Percentiles rank a stretch among this genome's conserved stretches.
Conservation (phyloP, 768 basidiomycete species). For the Lactarius indigo region DNA sequence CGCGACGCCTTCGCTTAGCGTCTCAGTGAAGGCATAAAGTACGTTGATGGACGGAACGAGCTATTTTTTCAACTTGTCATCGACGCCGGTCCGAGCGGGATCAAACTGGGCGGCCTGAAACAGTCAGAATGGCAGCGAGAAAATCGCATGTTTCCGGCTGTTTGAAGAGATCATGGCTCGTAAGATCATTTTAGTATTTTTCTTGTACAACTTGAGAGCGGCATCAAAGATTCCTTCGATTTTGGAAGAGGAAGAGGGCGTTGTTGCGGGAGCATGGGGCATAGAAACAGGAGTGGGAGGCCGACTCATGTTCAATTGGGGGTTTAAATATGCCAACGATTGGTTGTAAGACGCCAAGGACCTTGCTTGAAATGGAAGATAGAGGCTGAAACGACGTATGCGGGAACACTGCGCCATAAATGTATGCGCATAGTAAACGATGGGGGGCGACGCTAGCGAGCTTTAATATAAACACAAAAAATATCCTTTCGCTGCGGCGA, state of each 20-base stretch:
- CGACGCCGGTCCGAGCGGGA: too few relatives aligned
- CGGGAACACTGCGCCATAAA: too few relatives aligned
- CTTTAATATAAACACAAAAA: too few relatives aligned
- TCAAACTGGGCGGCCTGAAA: neutral
- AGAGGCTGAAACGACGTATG: too few relatives aligned
- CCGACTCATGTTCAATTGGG: neutral
- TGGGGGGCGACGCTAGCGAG: too few relatives aligned
- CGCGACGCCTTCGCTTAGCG: neutral
- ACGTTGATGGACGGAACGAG: neutral
- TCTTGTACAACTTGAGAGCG: neutral
- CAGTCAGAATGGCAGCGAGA: neutral
- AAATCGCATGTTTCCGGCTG: neutral
- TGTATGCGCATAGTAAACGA: too few relatives aligned
- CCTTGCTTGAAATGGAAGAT: too few relatives aligned
- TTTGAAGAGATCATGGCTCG: neutral
- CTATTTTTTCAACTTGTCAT: neutral
- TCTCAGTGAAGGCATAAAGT: neutral
- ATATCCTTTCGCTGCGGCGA: too few relatives aligned
- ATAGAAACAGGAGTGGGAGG: neutral
- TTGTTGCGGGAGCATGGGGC: neutral
- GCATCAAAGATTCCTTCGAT: neutral
- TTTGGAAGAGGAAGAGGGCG: neutral
- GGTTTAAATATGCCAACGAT: too few relatives aligned
- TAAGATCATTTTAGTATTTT: neutral
- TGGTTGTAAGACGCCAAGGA: too few relatives aligned